Base-by-base conservation (phyloP, 129 eudicot species). In the Ambrosia artemisiifolia region DNA sequence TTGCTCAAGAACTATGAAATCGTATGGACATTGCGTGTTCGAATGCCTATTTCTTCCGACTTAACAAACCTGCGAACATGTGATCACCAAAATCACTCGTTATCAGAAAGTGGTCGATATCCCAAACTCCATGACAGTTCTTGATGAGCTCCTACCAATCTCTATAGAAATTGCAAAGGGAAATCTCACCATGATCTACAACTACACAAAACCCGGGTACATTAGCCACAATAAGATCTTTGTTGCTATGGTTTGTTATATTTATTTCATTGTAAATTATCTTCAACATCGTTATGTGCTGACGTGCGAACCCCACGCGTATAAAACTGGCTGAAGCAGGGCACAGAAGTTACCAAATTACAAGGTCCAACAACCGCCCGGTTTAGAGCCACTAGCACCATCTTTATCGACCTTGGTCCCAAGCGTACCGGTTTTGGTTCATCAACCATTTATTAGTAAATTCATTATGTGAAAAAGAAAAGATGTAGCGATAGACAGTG, bases 61-160 rank as follows among this genome's bases (percentile, higher is more conserved):
- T 67, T 89, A 20, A 70, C 87, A 47, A 89, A 89, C 65, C 96
- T 89, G 7, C 91, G 96, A 50, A 89, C n/a, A 89, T 66, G 86
- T 89, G 73, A 86, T 89, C 30, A 89, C 91, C 3, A 89, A 89
- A 85, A 89, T 89, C 81, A 71, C 79, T 44, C 75, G 89, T 19
- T 89, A 89, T 20, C 89, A 89, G 60, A 89, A 85, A 74, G 96
- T 88, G 40, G 96, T 88, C 14, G 49, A 88, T 72, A 88, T 86
- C 55, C 96, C 96, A 19, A 88, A 88, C 89, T 88, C 96, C 55
- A 88, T 88, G 96, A 88, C 96, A 12, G 87, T 88, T 81, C 85
- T 88, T 63, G 96, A 88, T 32, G 96, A 88, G 72, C 86, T 82
- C 46, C 86, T 82, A 9, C 86, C 86, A 9, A 81, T 81, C 68